A percentile compares a stretch with the other conserved stretches of the same genome.
phyloP scores from a whole-genome alignment of 116 monocot species.

The Trichopus zeylanicus region DNA sequence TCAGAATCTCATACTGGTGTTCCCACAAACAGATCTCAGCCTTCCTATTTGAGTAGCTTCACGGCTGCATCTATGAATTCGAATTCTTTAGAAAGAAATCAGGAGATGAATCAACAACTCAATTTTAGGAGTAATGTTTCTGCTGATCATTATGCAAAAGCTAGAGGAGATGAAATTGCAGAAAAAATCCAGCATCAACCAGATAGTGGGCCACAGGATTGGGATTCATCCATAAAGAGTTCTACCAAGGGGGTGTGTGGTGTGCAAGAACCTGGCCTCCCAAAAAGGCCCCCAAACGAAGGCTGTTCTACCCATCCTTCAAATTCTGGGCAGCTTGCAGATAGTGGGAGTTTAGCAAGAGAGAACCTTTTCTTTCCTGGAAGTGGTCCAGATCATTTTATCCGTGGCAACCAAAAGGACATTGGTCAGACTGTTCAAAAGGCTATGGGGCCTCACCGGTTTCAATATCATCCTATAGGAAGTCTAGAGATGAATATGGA shows the following conservation, averaged over 20 bases:
- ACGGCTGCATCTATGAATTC: constrained; percentile 15
- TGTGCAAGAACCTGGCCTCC: background rate
- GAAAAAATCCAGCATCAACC: constrained; percentile 14
- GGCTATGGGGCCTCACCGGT: constrained; percentile 19
- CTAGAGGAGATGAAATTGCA: constrained; percentile 14
- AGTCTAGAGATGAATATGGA: constrained; percentile 29
- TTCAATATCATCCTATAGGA: constrained; percentile 31
- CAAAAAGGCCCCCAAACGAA: constrained; percentile 6
- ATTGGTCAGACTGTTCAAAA: constrained; percentile 18
- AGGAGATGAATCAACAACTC: constrained; percentile 5
- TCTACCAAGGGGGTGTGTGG: constrained; percentile 17
- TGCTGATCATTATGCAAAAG: constrained; percentile 2
- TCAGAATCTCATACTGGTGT: constrained; percentile 23
- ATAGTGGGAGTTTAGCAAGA: constrained; percentile 10
- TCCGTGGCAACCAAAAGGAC: constrained; percentile 13
- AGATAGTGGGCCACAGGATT: constrained; percentile 14
- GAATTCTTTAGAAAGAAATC: constrained; percentile 16
- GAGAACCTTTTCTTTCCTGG: constrained; percentile 6
- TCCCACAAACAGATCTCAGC: constrained; percentile 18
- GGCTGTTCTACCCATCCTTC: constrained; percentile 16
- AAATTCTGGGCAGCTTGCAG: constrained; percentile 17
- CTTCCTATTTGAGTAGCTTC: constrained; percentile 12
- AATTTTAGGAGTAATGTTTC: constrained; percentile 16
- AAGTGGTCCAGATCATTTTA: constrained; percentile 6
- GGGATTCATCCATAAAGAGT: constrained; percentile 7